Base-by-base conservation (phyloP, 208 protist genomes). In the Pavlovales sp. region DNA sequence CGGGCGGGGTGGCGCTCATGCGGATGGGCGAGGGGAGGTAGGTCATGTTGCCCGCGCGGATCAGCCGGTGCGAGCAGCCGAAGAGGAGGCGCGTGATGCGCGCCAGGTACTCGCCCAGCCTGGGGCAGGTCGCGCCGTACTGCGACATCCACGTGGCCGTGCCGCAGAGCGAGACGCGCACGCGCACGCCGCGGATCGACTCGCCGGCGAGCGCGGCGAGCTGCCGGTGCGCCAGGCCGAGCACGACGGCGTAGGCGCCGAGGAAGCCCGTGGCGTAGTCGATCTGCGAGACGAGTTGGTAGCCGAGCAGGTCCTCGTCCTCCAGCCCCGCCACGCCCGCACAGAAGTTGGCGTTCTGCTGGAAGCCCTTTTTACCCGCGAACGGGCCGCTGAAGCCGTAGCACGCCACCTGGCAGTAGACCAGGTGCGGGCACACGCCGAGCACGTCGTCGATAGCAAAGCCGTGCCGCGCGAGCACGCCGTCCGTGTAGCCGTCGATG, bases 241-340 rank as follows among this genome's bases (percentile, higher is more conserved):
- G 77, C 22, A 81, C 36, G 39, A 81, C 77, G 39, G 18, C 77
- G 36, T 81, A 81, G 20, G 77, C 77, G 14, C 77, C 77, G 0
- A 81, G 77, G 77, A 81, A 81, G 18, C 77, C 77, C 7, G 77
- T 81, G 22, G 77, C 77, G 40, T 81, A 81, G 77, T 81, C 77
- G 77, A 81, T 81, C 40, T 81, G 77, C 39, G 77, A 81, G 77
- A 81, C 77, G 77, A 81, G 77, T 39, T 81, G 77, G n/a, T 81
- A 81, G 77, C 77, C 77, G 22, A 81, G 40, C 39, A 81, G 77
- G 1, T 20, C 39, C 39, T 81, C 77, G 77, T 81, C 77, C 40
- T 41, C 77, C 39, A 81, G 22, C 39, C 18, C 26, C 22, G 77
- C 77, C 22, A 81, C 77, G 77, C 77, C 77, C 77, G 77, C 36